Percentiles rank a stretch among this genome's conserved stretches.
Evolutionary conservation across 176 grass and related monocot species (phyloP).

Genomic region (Carex pumila): DNA sequence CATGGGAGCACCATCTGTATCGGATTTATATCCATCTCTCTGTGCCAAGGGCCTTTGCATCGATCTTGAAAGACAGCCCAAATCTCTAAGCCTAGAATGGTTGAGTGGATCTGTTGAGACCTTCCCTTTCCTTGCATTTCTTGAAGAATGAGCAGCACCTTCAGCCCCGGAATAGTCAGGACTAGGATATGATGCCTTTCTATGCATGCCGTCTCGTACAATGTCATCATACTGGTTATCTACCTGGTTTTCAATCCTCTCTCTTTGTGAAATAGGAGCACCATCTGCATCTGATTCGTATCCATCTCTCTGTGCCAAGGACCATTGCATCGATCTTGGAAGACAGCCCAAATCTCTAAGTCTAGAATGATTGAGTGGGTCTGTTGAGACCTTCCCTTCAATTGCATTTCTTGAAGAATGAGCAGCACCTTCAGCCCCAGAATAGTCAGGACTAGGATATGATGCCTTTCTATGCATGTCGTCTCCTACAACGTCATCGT

Average conservation of each 20-base stretch:
- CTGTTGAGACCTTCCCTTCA: too few relatives aligned
- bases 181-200: constrained; percentile 26
- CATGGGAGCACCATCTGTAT: constrained; percentile 26
- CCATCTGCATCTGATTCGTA: too few relatives aligned
- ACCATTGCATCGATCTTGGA: too few relatives aligned
- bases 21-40: constrained; percentile 2
- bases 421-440: too few relatives aligned
- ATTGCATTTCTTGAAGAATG: too few relatives aligned
- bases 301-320: too few relatives aligned
- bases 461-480: too few relatives aligned
- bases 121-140: constrained; percentile 10
- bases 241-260: background rate
- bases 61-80: background rate
- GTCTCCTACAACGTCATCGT: too few relatives aligned
- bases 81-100: constrained; percentile 25
- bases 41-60: background rate
- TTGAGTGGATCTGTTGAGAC: constrained; percentile 12
- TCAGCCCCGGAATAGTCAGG: constrained; percentile 11
- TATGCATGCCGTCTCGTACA: constrained; percentile 29
- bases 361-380: too few relatives aligned
- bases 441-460: too few relatives aligned
- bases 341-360: too few relatives aligned
- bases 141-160: background rate
- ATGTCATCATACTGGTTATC: constrained; percentile 16
- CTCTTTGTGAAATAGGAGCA: too few relatives aligned